Percentiles rank a stretch among this genome's conserved stretches.
These are phyloP conservation scores for Moesziomyces aphidis DNA, from an alignment of 1,284 basidiomycete genomes.

Conservation along the genomic window DNA sequence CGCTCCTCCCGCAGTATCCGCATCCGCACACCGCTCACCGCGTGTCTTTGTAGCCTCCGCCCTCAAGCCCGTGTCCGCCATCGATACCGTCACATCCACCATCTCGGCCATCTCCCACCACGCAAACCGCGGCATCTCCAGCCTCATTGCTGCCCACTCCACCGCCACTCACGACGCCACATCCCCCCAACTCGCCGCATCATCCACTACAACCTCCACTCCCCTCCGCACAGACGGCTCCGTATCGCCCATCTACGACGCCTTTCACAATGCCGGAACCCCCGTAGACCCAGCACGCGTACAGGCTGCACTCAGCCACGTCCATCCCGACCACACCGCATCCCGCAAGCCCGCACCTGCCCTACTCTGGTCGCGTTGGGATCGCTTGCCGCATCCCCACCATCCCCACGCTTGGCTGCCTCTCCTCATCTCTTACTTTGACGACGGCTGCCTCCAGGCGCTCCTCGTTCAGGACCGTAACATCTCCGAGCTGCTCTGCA, in stretches of 20 bases:
- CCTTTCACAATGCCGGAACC: slow-evolving; percentile 32
- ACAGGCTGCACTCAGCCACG: slow-evolving; percentile 16
- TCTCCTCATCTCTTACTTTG: slow-evolving; percentile 32
- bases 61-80: slow-evolving; percentile 32
- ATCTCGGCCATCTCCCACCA: slow-evolving; percentile 44
- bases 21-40: slow-evolving; percentile 3
- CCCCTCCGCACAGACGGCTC: slow-evolving; percentile 33
- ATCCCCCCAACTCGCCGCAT: slow-evolving; percentile 15
- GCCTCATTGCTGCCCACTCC: slow-evolving; percentile 28
- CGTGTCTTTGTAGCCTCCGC: slow-evolving; percentile 29
- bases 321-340: not conserved
- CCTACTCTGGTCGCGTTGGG: slow-evolving; percentile 46
- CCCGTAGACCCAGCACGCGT: slow-evolving; percentile 21
- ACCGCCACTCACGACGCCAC: slow-evolving; percentile 2
- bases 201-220: slow-evolving; percentile 11
- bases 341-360: slow-evolving; percentile 1
- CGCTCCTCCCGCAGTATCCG: not conserved
- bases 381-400: slow-evolving; percentile 15
- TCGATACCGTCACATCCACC: slow-evolving; percentile 36
- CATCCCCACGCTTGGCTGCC: slow-evolving; percentile 14
- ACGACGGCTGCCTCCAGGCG: slow-evolving; percentile 34
- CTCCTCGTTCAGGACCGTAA: slow-evolving; percentile 34
- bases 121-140: slow-evolving; percentile 40
- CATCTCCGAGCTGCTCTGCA: slow-evolving; percentile 35
- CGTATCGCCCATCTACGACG: slow-evolving; percentile 47